Evolutionary conservation across 768 basidiomycete species (phyloP).

Genomic region (Udeniomyces megalosporus): DNA sequence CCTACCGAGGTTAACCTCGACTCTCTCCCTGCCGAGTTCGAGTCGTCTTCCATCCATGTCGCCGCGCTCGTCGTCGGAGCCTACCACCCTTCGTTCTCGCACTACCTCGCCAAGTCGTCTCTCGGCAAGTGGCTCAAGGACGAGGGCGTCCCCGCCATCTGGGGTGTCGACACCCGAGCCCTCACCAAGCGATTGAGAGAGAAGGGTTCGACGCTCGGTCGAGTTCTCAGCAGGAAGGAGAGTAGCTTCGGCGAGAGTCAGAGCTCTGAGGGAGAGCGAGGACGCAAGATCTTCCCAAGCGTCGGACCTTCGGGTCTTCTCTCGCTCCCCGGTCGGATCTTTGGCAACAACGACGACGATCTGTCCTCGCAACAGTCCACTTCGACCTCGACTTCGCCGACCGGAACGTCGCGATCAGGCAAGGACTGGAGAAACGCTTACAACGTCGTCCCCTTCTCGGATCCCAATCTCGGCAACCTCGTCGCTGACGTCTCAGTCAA

Average conservation of each 20-base stretch:
- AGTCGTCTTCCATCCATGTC: conserved; percentile 87
- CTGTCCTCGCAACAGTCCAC: conserved; percentile 41
- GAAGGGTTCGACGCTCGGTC: conserved; percentile 82
- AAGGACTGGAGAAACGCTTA: conserved; percentile 65
- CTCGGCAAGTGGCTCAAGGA: conserved; percentile 87
- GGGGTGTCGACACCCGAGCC: conserved; percentile 88
- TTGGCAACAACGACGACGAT: conserved; percentile 15
- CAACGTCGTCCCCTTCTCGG: conserved; percentile 60
- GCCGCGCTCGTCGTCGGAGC: conserved; percentile 80
- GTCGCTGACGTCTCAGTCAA: conserved; percentile 74
- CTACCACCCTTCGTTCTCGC: conserved; percentile 73
- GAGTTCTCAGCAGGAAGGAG: conserved; percentile 51
- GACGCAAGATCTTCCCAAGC: conserved; percentile 2
- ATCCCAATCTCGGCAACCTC: conserved; percentile 78
- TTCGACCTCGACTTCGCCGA: conserved; percentile 34
- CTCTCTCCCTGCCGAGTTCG: conserved; percentile 49
- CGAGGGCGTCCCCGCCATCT: conserved; percentile 83
- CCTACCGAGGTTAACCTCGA: conserved; percentile 41
- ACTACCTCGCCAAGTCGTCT: conserved; percentile 78
- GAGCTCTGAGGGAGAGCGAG: conserved; percentile 22
- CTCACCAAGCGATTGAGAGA: conserved; percentile 92
- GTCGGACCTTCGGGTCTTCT: conserved; percentile 7
- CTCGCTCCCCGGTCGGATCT: conserved; percentile 30
- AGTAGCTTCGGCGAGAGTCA: conserved; percentile 32
- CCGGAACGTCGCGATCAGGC: neutral